phyloP scores from a whole-genome alignment of 1,284 basidiomycete species.

The Apiotrichum sp. region DNA sequence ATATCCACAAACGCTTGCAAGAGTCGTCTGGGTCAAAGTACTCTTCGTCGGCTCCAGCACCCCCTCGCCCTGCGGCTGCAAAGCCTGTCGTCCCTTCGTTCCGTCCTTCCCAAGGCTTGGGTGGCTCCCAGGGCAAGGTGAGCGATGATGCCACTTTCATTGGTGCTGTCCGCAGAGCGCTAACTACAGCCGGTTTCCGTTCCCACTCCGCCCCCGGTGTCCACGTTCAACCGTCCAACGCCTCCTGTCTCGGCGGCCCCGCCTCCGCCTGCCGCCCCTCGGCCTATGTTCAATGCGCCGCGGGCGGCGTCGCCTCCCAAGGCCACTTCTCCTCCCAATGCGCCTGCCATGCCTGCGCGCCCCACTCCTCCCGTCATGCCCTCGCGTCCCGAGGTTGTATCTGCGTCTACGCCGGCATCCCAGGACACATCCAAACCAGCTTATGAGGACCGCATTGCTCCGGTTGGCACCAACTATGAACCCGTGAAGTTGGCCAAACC shows the following conservation, averaged over 20 bases:
- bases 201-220: constrained; percentile 26
- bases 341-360: constrained; percentile 16
- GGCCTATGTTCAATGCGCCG: constrained; percentile 32
- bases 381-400: constrained; percentile 15
- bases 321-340: constrained; percentile 17
- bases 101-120: constrained; percentile 40
- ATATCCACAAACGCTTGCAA: constrained; percentile 81
- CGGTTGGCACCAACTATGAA: constrained; percentile 77
- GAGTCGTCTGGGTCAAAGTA: constrained; percentile 92
- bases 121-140: constrained; percentile 41
- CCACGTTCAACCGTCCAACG: constrained; percentile 7
- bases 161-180: neutral
- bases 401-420: constrained; percentile 28
- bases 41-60: constrained; percentile 32
- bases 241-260: constrained; percentile 8
- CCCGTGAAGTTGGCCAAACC: constrained; percentile 78
- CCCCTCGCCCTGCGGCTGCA: constrained; percentile 17
- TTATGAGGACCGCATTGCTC: constrained; percentile 71
- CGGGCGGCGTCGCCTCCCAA: neutral
- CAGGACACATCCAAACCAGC: constrained; percentile 56
- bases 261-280: constrained; percentile 50
- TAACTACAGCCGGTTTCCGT: constrained; percentile 24
- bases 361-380: constrained; percentile 16
- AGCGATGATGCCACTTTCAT: neutral
- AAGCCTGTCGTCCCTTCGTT: constrained; percentile 34